Percentiles rank a stretch among this genome's conserved stretches.
These are phyloP conservation scores for Reticulascus tulasneorum DNA, from an alignment of 2,329 filamentous ascomycete species.

Conservation along the genomic window DNA sequence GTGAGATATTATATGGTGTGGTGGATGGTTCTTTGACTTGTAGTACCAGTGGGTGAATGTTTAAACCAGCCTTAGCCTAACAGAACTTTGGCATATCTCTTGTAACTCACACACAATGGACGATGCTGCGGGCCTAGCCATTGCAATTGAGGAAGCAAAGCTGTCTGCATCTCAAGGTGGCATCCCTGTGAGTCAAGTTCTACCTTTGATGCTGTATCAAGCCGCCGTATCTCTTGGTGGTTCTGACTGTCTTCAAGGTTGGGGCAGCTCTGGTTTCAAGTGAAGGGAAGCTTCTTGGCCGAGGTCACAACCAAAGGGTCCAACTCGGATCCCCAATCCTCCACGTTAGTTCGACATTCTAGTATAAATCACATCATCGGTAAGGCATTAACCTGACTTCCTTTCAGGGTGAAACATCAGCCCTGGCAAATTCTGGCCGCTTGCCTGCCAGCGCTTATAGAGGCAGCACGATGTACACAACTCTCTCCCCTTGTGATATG, in stretches of 20 bases:
- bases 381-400: constrained; percentile 9
- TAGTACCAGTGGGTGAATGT: too few species aligned
- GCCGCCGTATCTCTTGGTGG: too few species aligned
- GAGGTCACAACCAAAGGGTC: constrained; percentile 72
- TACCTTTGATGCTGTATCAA: too few species aligned
- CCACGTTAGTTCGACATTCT: constrained; percentile 49
- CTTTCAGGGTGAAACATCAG: constrained; percentile 66
- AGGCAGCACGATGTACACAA: constrained; percentile 75
- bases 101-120: constrained; percentile 8
- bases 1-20: too few species aligned
- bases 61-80: too few species aligned
- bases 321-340: constrained; percentile 69
- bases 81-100: too few species aligned
- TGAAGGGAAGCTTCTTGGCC: constrained; percentile 66
- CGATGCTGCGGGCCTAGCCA: constrained; percentile 11
- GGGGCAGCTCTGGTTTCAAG: constrained; percentile 59
- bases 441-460: constrained; percentile 65
- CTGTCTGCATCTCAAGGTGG: constrained; percentile 8
- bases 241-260: too few species aligned
- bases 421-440: constrained; percentile 70
- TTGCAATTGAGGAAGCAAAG: constrained; percentile 13
- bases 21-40: too few species aligned
- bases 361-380: too few species aligned
- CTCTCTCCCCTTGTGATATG: constrained; percentile 76
- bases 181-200: constrained; percentile 5